Percentiles rank a stretch among this genome's conserved stretches.
Conservation (phyloP, 805 yeast genomes). For the Hanseniaspora mollemarum region DNA sequence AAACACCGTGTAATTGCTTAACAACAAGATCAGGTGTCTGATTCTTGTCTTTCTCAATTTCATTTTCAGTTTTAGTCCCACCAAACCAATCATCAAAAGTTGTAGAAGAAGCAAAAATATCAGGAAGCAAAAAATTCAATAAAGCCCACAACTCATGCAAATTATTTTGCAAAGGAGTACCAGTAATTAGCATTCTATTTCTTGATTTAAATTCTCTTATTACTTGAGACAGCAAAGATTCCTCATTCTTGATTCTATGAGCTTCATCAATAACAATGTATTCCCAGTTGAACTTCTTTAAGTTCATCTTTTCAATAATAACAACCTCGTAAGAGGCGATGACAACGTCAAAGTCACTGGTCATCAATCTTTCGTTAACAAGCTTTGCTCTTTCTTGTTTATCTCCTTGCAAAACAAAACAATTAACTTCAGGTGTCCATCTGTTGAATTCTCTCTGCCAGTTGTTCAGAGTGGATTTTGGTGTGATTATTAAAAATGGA, state of each 20-base stretch:
- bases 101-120: slow-evolving; percentile 60
- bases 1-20: slow-evolving; percentile 60
- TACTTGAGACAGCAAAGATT: slow-evolving; percentile 58
- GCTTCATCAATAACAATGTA: slow-evolving; percentile 72
- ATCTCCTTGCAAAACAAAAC: slow-evolving; percentile 62
- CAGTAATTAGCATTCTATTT: slow-evolving; percentile 62
- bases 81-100: slow-evolving; percentile 68
- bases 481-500: slow-evolving; percentile 66
- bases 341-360: slow-evolving; percentile 61
- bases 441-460: slow-evolving; percentile 67
- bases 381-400: slow-evolving; percentile 52
- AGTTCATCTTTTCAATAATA: slow-evolving; percentile 57
- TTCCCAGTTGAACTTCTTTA: slow-evolving; percentile 61
- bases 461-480: slow-evolving; percentile 69
- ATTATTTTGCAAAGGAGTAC: slow-evolving; percentile 74
- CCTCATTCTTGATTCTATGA: slow-evolving; percentile 71
- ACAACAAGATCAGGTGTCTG: slow-evolving; percentile 44
- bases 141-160: slow-evolving; percentile 74
- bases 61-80: slow-evolving; percentile 25
- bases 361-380: slow-evolving; percentile 39
- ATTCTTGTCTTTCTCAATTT: slow-evolving; percentile 32
- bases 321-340: slow-evolving; percentile 67
- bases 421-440: slow-evolving; percentile 73
- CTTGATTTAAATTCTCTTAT: slow-evolving; percentile 60
- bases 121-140: slow-evolving; percentile 64